These are phyloP conservation scores for Geoglossum cookeanum DNA, from an alignment of 2,329 filamentous ascomycete genomes.

Conservation along the genomic window DNA sequence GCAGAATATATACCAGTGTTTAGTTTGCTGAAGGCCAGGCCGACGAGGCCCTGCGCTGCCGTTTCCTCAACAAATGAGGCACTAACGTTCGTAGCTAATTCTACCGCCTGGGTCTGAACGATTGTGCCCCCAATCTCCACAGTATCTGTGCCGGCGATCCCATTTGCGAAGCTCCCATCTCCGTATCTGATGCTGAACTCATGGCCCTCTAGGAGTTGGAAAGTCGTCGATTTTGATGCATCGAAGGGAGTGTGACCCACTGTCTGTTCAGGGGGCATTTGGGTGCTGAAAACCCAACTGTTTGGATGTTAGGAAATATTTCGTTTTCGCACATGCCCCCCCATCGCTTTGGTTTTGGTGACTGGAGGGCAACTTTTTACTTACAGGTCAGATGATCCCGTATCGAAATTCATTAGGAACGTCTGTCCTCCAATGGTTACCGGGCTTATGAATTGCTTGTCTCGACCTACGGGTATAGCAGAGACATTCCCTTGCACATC, in stretches of 20 bases:
- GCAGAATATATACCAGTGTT: conserved; percentile 29
- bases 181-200: conserved; percentile 50
- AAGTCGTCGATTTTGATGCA: conserved; percentile 31
- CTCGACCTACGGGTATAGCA: conserved; percentile 44
- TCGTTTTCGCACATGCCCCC: neutral
- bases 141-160: conserved; percentile 46
- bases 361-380: conserved; percentile 11
- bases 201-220: conserved; percentile 27
- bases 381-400: conserved; percentile 53
- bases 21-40: conserved; percentile 44
- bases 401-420: conserved; percentile 53
- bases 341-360: too few species aligned
- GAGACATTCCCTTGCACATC: conserved; percentile 36
- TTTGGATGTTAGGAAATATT: neutral
- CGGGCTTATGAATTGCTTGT: conserved; percentile 50
- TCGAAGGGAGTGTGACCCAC: conserved; percentile 36
- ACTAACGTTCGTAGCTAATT: conserved; percentile 42
- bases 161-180: conserved; percentile 42
- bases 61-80: conserved; percentile 37
- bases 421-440: conserved; percentile 51
- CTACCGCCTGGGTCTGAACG: conserved; percentile 43
- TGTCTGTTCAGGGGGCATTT: conserved; percentile 27
- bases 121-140: conserved; percentile 48
- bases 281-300: conserved; percentile 51
- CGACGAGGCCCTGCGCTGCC: conserved; percentile 48